Evolutionary conservation across 106 monocot genomes (phyloP).

Genomic region (Allium cepa): DNA sequence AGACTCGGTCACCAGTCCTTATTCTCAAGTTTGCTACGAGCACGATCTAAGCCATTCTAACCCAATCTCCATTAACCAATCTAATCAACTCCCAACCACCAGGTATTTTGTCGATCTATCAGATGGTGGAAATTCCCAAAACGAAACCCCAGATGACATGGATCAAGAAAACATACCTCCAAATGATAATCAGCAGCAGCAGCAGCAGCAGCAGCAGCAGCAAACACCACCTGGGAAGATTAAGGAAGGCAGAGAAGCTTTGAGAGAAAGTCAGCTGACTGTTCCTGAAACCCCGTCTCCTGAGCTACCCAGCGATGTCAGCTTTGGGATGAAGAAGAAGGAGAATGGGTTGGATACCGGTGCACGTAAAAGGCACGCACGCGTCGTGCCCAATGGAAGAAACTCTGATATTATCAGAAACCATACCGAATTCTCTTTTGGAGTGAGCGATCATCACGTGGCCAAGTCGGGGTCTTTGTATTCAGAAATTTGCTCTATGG

Average conservation of each 20-base stretch:
- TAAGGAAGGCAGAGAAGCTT: conserved; percentile 46
- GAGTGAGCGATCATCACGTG: conserved; percentile 30
- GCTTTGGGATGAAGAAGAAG: conserved; percentile 53
- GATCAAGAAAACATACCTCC: conserved; percentile 87
- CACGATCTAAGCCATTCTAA: conserved; percentile 21
- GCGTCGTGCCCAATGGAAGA: conserved; percentile 33
- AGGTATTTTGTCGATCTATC: conserved; percentile 61
- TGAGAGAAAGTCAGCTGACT: conserved; percentile 85
- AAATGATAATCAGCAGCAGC: conserved; percentile 48
- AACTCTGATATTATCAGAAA: conserved; percentile 29
- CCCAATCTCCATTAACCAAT: conserved; percentile 21
- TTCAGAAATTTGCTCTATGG: conserved; percentile 70
- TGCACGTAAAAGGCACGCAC: conserved; percentile 75
- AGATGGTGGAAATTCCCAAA: conserved; percentile 19
- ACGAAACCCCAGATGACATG: conserved; percentile 9
- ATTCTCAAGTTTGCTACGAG: conserved; percentile 77
- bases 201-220: conserved; percentile 51
- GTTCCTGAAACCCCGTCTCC: conserved; percentile 98
- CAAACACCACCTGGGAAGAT: conserved; percentile 51
- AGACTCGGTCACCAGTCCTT: conserved; percentile 88
- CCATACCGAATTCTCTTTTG: conserved; percentile 27
- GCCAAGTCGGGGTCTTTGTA: conserved; percentile 67
- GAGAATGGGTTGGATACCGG: conserved; percentile 59
- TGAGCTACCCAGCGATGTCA: conserved; percentile 56
- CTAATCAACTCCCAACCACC: conserved; percentile 28